Conservation (phyloP, 352 stramenopile species). For the Phytopythium vexans region DNA sequence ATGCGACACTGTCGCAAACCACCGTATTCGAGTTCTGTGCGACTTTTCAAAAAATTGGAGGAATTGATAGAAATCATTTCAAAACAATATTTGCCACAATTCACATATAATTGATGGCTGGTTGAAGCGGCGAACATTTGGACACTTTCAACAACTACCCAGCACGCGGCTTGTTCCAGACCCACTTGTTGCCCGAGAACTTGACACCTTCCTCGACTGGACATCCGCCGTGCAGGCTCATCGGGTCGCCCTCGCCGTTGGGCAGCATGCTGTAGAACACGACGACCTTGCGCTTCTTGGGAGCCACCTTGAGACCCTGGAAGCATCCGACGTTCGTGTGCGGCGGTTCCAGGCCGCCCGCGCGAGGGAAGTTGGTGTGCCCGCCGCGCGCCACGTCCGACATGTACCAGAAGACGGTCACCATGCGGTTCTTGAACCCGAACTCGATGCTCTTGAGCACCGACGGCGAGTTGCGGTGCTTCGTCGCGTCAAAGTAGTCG, state of each 20-base stretch:
- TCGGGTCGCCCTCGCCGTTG: conserved; percentile 53
- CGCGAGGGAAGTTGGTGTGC: conserved; percentile 73
- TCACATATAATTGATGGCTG: too few species aligned
- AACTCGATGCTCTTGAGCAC: conserved; percentile 56
- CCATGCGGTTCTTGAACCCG: conserved; percentile 79
- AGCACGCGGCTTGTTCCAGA: conserved; percentile 70
- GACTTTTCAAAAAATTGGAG: too few species aligned
- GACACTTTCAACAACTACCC: too few species aligned
- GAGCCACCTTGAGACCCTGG: conserved; percentile 57
- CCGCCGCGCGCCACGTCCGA: conserved; percentile 68
- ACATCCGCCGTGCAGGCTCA: conserved; percentile 68
- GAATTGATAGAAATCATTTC: too few species aligned
- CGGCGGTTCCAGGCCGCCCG: conserved; percentile 40
- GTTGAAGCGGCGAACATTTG: too few species aligned
- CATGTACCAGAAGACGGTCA: conserved; percentile 88
- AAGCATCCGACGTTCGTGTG: conserved; percentile 52
- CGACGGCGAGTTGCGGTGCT: conserved; percentile 32
- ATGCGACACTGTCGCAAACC: too few species aligned
- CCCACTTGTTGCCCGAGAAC: conserved; percentile 81
- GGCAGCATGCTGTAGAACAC: conserved; percentile 83
- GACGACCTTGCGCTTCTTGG: conserved; percentile 73
- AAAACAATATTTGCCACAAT: too few species aligned
- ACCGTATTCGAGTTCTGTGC: too few species aligned
- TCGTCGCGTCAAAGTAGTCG: conserved; percentile 54
- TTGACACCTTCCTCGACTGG: conserved; percentile 72